Base-by-base conservation (phyloP, 495 filamentous ascomycete genomes). In the Penicillium waksmanii region DNA sequence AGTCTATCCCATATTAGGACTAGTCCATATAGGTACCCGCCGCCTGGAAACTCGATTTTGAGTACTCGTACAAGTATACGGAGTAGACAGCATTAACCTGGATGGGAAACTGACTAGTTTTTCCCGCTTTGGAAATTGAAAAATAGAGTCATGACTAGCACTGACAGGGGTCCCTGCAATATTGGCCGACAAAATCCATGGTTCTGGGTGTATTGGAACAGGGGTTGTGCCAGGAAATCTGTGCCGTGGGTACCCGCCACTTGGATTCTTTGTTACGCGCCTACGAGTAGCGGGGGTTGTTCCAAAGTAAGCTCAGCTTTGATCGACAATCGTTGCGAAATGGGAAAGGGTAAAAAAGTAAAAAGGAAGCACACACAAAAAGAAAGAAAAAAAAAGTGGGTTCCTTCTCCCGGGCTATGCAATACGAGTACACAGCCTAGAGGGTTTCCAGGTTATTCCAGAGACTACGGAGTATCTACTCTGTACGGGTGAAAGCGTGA, bases 1-100 rank as follows among this genome's bases (percentile, higher is more conserved):
- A 36, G 48, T 6, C 58, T 59, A 61, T 10, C 3, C 49, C 44
- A 0, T 51, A 21, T 34, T 7, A 1, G 27, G 49, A 12, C 13
- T 64, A 55, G 56, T 54, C 49, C 31, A 8, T 15, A 55, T 49
- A 62, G 58, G 68, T 74, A 71, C 68, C 71, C 64, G 68, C 57
- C 66, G 8, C 13, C 15, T 44, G 8, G 42, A 44, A 44, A 44
- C 15, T 48, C 46, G 21, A 48, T 25, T 48, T 48, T 48, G 46
- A 48, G 19, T n/a, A 13, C 34, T 36, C n/a, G 40, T 43, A 13
- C 6, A 43, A 43, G n/a, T 13, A 6, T 43, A n/a, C n/a, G n/a
- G n/a, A n/a, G n/a, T 1, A 44, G 17, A 19, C 42, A 44, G 42
- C 42, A 44, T 44, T 44, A n/a, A 44, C 42, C 42, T 18, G 15